A percentile compares a stretch with the other conserved stretches of the same genome.
phyloP scores from a whole-genome alignment of 176 grass and related monocot species.

The Hyparrhenia diplandra region DNA sequence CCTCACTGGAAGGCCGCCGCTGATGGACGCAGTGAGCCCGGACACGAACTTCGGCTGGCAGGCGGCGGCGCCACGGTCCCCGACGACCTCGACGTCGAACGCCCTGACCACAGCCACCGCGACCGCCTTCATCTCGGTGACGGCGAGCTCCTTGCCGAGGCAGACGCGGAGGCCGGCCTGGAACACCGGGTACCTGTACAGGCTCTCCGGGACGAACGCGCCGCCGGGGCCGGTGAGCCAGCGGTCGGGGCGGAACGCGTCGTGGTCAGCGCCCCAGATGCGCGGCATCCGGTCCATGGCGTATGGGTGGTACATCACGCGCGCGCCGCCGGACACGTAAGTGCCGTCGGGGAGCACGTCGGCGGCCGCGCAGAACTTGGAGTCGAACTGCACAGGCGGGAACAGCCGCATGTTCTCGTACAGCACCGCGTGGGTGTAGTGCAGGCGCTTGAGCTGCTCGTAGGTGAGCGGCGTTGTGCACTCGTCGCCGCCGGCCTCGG shows the following conservation, averaged over 20 bases:
- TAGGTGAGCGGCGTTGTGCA: too few relatives aligned
- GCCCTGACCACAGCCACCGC: conserved; percentile 45
- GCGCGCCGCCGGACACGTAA: conserved; percentile 34
- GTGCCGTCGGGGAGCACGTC: conserved; percentile 74
- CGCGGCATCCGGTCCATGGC: conserved; percentile 67
- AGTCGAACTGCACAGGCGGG: conserved; percentile 85
- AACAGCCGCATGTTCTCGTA: conserved; percentile 72
- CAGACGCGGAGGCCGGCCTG: conserved; percentile 72
- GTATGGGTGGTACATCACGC: conserved; percentile 74
- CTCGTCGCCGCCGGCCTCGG: too few relatives aligned
- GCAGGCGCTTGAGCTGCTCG: too few relatives aligned
- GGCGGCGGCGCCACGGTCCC: background rate
- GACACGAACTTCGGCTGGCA: conserved; percentile 40
- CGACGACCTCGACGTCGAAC: conserved; percentile 61
- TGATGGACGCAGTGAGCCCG: conserved; percentile 66
- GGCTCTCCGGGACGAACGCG: conserved; percentile 53
- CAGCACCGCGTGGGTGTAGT: conserved; percentile 43
- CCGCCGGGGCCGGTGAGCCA: conserved; percentile 55
- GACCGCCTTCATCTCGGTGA: conserved; percentile 70
- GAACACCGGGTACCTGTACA: conserved; percentile 73
- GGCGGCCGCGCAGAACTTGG: conserved; percentile 53
- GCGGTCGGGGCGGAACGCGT: conserved; percentile 56
- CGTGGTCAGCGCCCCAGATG: conserved; percentile 70
- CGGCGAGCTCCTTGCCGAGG: conserved; percentile 77
- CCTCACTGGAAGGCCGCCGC: conserved; percentile 54